These are phyloP conservation scores for Raffaelea albimanens DNA, from an alignment of 2,329 filamentous ascomycete genomes.

Conservation along the genomic window DNA sequence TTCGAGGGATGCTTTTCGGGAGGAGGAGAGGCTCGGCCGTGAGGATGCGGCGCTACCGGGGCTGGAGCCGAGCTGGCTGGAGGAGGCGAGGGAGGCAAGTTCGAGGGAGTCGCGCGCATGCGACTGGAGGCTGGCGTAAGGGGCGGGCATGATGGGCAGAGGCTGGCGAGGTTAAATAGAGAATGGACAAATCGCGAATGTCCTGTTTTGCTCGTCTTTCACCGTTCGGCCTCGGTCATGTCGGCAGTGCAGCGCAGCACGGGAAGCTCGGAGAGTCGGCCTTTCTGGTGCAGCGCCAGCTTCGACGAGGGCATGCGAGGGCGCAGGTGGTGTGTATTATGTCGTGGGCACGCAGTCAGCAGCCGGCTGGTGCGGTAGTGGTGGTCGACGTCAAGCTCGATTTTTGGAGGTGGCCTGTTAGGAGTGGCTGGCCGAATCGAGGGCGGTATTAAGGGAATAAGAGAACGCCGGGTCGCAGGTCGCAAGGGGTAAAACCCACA, in stretches of 20 bases:
- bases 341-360: no score
- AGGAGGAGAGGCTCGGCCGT: slow-evolving; percentile 82
- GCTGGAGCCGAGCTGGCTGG: slow-evolving; percentile 50
- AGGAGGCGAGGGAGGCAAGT: slow-evolving; percentile 87
- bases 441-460: no score
- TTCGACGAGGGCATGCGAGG: no score
- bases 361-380: no score
- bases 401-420: no score
- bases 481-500: no score
- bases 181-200: background rate
- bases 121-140: slow-evolving; percentile 34
- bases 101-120: slow-evolving; percentile 82
- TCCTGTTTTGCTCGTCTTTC: background rate
- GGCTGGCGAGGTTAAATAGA: background rate
- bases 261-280: no score
- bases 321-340: no score
- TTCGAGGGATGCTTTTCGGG: slow-evolving; percentile 79
- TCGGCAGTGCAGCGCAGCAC: background rate
- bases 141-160: slow-evolving; percentile 24
- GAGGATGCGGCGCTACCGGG: slow-evolving; percentile 62
- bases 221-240: background rate
- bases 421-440: no score
- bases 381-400: no score
- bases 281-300: no score
- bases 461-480: no score